phyloP scores from a whole-genome alignment of 768 basidiomycete genomes.

The Leucosporidium scottii region DNA sequence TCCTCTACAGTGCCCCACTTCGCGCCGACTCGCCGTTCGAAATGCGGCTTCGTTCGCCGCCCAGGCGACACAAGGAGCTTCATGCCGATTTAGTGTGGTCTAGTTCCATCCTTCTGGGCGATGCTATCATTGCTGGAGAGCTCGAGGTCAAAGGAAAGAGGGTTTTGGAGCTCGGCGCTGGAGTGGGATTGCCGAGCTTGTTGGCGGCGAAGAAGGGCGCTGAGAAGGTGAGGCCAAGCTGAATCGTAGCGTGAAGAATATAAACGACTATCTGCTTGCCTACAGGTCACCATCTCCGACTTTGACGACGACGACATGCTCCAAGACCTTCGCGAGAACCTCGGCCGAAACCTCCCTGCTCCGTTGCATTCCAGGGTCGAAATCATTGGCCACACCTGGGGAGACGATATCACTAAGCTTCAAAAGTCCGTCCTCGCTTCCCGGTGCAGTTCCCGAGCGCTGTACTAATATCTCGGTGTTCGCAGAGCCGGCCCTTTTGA shows the following conservation, averaged over 20 bases:
- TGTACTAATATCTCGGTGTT: not conserved
- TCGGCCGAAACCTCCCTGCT: not conserved
- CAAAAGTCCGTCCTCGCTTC: not conserved
- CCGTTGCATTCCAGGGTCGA: not conserved
- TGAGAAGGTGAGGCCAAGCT: not conserved
- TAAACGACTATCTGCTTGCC: no score
- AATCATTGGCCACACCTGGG: slow-evolving; percentile 10
- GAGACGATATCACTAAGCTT: not conserved
- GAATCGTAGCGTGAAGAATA: no score
- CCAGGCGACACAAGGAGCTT: not conserved
- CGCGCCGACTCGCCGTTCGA: slow-evolving; percentile 3
- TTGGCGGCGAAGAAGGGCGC: slow-evolving; percentile 15
- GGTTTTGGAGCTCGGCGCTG: slow-evolving; percentile 19
- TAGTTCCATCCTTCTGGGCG: slow-evolving; percentile 8
- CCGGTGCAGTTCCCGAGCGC: not conserved
- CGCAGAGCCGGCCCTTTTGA: slow-evolving; percentile 4
- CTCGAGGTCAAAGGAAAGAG: slow-evolving; percentile 10
- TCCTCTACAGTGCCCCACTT: slow-evolving; percentile 11
- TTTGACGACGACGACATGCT: slow-evolving; percentile 10
- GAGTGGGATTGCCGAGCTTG: slow-evolving; percentile 11
- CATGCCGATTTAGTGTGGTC: slow-evolving; percentile 11
- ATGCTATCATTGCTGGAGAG: slow-evolving; percentile 4
- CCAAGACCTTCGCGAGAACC: not conserved
- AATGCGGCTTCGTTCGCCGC: slow-evolving; percentile 2
- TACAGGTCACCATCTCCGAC: slow-evolving; percentile 16